Base-by-base conservation (phyloP, 1,284 basidiomycete genomes). In the Cryptococcus sp. region DNA sequence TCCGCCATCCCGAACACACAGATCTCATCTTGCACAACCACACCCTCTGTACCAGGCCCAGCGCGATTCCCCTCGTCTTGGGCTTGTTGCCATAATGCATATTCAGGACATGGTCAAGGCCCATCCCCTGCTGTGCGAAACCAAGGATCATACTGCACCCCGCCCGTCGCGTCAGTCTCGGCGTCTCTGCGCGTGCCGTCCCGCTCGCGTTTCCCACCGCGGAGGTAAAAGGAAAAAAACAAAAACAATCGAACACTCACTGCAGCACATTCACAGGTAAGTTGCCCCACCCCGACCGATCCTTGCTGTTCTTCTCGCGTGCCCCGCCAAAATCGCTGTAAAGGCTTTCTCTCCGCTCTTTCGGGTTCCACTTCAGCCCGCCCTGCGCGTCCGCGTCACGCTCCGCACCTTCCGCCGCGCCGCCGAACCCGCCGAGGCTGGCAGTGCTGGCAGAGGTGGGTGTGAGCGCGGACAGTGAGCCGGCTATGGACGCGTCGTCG, bases 1-100 rank as follows among this genome's bases (percentile, higher is more conserved):
- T 39, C 18, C 51, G 50, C 68, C 68, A 70, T 1, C 63, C 61
- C 1, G 36, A 47, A 9, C 55, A 65, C 15, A 68, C 60, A n/a
- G 47, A 20, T 5, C 68, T 59, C 59, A 62, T 52, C 21, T 36
- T 4, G 15, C 53, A 51, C 18, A 70, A 44, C 57, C 47, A 47
- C 18, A 58, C 47, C 16, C 64, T 57, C n/a, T 59, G 56, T 0
- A 50, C 16, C 4, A 65, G 6, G 8, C 61, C 63, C 24, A 52
- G 33, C 1, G 55, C 49, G 15, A 63, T 48, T 24, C 53, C 53
- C n/a, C 20, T n/a, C 4, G 51, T 43, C 38, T 47, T 18, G 7
- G 47, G 15, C 23, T 35, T 45, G 37, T 42, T 13, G 7, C 37
- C 40, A 52, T 48, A 58, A 8, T 18, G 23, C 5, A 15, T 16